Percentiles rank a stretch among this genome's conserved stretches.
Evolutionary conservation across 805 yeast species (phyloP).

Genomic region (Starmerella cellae): DNA sequence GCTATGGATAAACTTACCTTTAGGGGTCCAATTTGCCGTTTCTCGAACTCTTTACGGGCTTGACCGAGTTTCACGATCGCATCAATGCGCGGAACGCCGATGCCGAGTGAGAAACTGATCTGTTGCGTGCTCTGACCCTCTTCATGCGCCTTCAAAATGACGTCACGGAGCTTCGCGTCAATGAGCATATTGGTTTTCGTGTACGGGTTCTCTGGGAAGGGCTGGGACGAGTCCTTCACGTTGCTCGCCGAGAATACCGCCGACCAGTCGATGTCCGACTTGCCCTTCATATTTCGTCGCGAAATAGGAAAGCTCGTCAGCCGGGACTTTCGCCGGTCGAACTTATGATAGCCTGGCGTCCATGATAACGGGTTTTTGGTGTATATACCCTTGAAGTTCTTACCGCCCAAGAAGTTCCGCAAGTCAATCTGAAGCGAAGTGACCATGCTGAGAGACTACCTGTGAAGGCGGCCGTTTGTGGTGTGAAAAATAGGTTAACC

Average conservation of each 20-base stretch:
- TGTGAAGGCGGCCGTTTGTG: constrained; percentile 1
- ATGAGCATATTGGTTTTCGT: constrained; percentile 56
- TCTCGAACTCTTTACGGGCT: constrained; percentile 49
- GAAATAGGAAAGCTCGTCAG: constrained; percentile 23
- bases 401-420: constrained; percentile 70
- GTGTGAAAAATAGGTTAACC: not conserved
- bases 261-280: constrained; percentile 22
- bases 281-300: constrained; percentile 22
- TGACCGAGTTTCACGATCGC: constrained; percentile 62
- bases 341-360: constrained; percentile 44
- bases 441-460: constrained; percentile 3
- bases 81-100: constrained; percentile 75
- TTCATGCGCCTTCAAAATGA: constrained; percentile 44
- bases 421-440: constrained; percentile 27
- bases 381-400: constrained; percentile 72
- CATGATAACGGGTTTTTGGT: constrained; percentile 53
- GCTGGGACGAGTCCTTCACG: constrained; percentile 32
- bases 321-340: constrained; percentile 38
- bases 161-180: constrained; percentile 43
- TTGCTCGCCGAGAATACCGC: constrained; percentile 21
- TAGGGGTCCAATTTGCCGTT: constrained; percentile 13
- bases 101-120: constrained; percentile 63
- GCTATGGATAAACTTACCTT: constrained; percentile 38
- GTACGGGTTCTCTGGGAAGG: constrained; percentile 66
- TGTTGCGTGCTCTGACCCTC: constrained; percentile 51